phyloP scores from a whole-genome alignment of 257 asterid genomes.

The Fraxinus anomala region DNA sequence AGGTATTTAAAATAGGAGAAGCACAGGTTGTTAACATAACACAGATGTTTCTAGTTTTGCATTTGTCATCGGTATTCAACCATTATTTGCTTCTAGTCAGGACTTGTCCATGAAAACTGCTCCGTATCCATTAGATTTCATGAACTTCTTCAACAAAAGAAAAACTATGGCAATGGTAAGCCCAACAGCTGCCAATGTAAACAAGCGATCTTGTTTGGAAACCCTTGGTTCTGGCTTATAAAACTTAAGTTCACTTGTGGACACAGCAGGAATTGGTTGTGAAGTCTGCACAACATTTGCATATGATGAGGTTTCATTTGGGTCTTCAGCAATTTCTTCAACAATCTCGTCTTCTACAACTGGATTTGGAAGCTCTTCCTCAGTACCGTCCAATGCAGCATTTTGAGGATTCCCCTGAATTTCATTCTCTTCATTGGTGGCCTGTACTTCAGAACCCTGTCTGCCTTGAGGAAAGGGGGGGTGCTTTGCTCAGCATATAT shows the following conservation, averaged over 20 bases:
- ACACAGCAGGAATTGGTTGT: slow-evolving; percentile 31
- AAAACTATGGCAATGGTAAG: slow-evolving; percentile 78
- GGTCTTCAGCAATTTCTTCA: slow-evolving; percentile 36
- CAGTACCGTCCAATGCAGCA: slow-evolving; percentile 34
- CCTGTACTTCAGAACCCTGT: slow-evolving; percentile 38
- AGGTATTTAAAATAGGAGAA: background rate
- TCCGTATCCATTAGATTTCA: slow-evolving; percentile 79
- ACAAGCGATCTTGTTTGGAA: slow-evolving; percentile 68
- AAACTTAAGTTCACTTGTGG: slow-evolving; percentile 40
- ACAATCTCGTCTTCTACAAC: slow-evolving; percentile 33
- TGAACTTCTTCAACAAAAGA: slow-evolving; percentile 77
- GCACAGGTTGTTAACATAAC: background rate
- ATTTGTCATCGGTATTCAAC: background rate
- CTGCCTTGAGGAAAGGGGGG: slow-evolving; percentile 53
- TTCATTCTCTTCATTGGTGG: slow-evolving; percentile 31
- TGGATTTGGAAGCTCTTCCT: slow-evolving; percentile 36
- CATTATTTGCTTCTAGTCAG: background rate
- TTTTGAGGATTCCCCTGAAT: slow-evolving; percentile 37
- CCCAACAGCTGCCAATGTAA: slow-evolving; percentile 86
- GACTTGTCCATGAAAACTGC: slow-evolving; percentile 74
- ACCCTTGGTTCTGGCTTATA: slow-evolving; percentile 42
- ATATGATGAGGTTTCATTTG: slow-evolving; percentile 36
- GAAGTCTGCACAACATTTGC: slow-evolving; percentile 44
- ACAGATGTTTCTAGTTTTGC: background rate
- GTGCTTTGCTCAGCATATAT: slow-evolving; percentile 72